Percentiles rank a stretch among this genome's conserved stretches.
phyloP scores from a whole-genome alignment of 2,329 filamentous ascomycete genomes.

The Penicillium sp. region DNA sequence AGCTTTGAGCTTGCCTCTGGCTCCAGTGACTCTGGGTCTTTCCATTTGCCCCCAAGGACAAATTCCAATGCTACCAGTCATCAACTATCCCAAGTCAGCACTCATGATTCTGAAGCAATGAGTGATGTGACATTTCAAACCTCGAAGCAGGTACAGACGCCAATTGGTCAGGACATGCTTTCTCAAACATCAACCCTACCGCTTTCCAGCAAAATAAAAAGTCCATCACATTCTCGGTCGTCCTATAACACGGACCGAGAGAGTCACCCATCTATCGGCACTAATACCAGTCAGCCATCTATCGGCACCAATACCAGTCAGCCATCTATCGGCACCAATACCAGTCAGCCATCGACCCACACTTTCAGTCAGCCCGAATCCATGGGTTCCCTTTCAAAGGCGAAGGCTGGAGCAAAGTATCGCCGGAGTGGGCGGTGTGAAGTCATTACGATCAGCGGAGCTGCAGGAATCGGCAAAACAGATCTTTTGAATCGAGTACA shows the following conservation, averaged over 20 bases:
- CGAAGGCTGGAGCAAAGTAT: constrained; percentile 53
- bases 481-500: constrained; percentile 63
- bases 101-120: constrained; percentile 42
- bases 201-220: constrained; percentile 37
- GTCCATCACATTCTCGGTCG: constrained; percentile 42
- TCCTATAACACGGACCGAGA: constrained; percentile 46
- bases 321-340: constrained; percentile 6
- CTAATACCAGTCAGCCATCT: constrained; percentile 12
- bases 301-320: too few species aligned
- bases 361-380: constrained; percentile 39
- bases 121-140: constrained; percentile 41
- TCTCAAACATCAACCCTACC: constrained; percentile 11
- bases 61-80: constrained; percentile 41
- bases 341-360: constrained; percentile 39
- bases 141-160: constrained; percentile 31
- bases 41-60: constrained; percentile 43
- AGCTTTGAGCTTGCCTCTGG: constrained; percentile 54
- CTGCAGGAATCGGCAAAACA: constrained; percentile 63
- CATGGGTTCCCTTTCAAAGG: constrained; percentile 36
- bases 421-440: constrained; percentile 61
- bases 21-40: constrained; percentile 59
- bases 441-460: constrained; percentile 61
- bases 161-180: constrained; percentile 17
- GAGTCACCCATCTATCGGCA: constrained; percentile 37
- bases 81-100: constrained; percentile 35